Percentiles rank a stretch among this genome's conserved stretches.
These are phyloP conservation scores for Podospora pseudocomata DNA, from an alignment of 495 filamentous ascomycete species.

Conservation along the genomic window DNA sequence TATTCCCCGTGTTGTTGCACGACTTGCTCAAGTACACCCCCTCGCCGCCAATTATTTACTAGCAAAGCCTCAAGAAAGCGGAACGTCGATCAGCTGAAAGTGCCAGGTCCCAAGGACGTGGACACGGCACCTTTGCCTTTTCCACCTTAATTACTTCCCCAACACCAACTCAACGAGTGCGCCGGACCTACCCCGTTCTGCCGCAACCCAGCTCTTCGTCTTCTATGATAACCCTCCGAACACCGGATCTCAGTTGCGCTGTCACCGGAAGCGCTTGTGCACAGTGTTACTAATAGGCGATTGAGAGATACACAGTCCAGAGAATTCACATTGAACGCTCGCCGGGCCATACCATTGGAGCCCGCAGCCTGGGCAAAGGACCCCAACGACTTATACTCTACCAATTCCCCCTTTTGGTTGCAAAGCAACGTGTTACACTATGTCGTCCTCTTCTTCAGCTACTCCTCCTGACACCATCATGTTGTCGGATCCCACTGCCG, in stretches of 20 bases:
- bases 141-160: constrained; percentile 31
- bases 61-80: not conserved
- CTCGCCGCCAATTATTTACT: not conserved
- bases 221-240: not conserved
- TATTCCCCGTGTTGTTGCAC: not conserved
- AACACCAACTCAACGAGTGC: not conserved
- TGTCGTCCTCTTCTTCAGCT: constrained; percentile 42
- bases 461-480: constrained; percentile 37
- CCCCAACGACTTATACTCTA: not conserved
- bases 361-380: not conserved
- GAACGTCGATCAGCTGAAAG: constrained; percentile 6
- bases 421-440: constrained; percentile 17
- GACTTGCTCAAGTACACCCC: not conserved
- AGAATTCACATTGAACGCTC: not conserved
- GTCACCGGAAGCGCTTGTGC: not conserved
- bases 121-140: constrained; percentile 38
- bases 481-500: constrained; percentile 36
- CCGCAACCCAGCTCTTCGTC: not conserved
- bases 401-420: not conserved
- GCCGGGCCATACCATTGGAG: not conserved
- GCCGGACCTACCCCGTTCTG: not conserved
- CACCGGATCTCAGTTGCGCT: not conserved
- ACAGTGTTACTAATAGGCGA: not conserved
- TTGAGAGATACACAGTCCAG: not conserved
- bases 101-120: not conserved